Evolutionary conservation across 805 yeast genomes (phyloP), one percentile per base, ranked within the genome.

Genomic region (Osmozyma mogii): DNA sequence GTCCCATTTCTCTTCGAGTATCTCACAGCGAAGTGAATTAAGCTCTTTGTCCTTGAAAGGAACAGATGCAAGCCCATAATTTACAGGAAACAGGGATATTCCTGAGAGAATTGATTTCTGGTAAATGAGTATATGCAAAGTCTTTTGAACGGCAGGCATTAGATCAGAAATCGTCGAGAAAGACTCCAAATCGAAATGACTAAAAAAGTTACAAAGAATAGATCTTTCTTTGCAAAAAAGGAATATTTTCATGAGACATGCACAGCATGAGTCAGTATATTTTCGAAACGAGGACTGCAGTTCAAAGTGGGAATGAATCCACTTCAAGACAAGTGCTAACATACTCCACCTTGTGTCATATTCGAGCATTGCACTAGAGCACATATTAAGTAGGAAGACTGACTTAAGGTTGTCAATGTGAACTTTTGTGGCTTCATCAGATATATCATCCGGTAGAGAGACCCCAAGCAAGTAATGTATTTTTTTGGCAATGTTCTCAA

Each of bases 401-500:
- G 65, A 49, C 30, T 49, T 51, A 17, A 59, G 39, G 31, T 45
- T 42, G 24, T 49, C 54, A 4, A 38, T 17, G 5, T 40, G 31
- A 11, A 22, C 28, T 6, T 28, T 14, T 16, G 15, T 25, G 4
- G 21, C 6, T 9, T 34, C 30, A 7, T 31, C 15, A 13, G 13
- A 24, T n/a, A n/a, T n/a, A n/a, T n/a, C n/a, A n/a, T n/a, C n/a
- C n/a, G n/a, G n/a, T n/a, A n/a, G n/a, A n/a, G 15, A 8, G 27
- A 15, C 17, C 12, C 17, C 15, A 19, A 2, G 9, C 28, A 25
- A 6, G 11, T 10, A 5, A 9, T 9, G 9, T 5, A 60, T 27
- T 34, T 50, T 56, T 27, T 58, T 40, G 15, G 56, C 47, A 11
- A 40, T 37, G 15, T 50, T 44, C 27, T 59, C 65, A 19, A 62